A percentile compares a stretch with the other conserved stretches of the same genome.
phyloP scores from a whole-genome alignment of 345 rosid species.

The Alliaria petiolata region DNA sequence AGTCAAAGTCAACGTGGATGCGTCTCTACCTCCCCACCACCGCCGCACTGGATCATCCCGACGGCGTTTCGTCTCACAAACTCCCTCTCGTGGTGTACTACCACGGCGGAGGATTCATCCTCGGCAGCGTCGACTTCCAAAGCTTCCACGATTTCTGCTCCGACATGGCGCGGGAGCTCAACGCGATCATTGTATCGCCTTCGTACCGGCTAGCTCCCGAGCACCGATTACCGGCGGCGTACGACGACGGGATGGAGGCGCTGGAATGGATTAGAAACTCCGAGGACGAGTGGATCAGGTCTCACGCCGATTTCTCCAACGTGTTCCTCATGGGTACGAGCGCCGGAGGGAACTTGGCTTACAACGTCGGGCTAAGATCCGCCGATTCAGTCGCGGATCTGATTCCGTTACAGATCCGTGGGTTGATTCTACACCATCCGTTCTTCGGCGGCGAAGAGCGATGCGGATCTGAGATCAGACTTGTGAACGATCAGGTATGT shows the following conservation, averaged over 20 bases:
- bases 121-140: conserved; percentile 27
- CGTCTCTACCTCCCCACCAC: conserved; percentile 23
- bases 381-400: conserved; percentile 9
- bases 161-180: conserved; percentile 27
- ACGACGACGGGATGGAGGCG: conserved; percentile 54
- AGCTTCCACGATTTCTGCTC: conserved; percentile 33
- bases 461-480: conserved; percentile 42
- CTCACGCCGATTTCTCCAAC: conserved; percentile 33
- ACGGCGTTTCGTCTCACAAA: conserved; percentile 3
- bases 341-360: conserved; percentile 61
- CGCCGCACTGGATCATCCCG: not conserved
- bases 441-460: conserved; percentile 56
- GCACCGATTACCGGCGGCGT: conserved; percentile 64
- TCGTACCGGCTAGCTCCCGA: conserved; percentile 65
- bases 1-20: conserved; percentile 20
- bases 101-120: conserved; percentile 69
- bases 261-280: conserved; percentile 37
- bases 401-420: conserved; percentile 49
- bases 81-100: conserved; percentile 56
- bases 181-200: conserved; percentile 42
- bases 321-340: conserved; percentile 54
- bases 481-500: conserved; percentile 22
- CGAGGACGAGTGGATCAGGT: conserved; percentile 37
- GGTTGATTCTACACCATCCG: conserved; percentile 55
- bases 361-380: conserved; percentile 43